phyloP scores from a whole-genome alignment of 495 filamentous ascomycete genomes.

The Penicillium egyptiacum region DNA sequence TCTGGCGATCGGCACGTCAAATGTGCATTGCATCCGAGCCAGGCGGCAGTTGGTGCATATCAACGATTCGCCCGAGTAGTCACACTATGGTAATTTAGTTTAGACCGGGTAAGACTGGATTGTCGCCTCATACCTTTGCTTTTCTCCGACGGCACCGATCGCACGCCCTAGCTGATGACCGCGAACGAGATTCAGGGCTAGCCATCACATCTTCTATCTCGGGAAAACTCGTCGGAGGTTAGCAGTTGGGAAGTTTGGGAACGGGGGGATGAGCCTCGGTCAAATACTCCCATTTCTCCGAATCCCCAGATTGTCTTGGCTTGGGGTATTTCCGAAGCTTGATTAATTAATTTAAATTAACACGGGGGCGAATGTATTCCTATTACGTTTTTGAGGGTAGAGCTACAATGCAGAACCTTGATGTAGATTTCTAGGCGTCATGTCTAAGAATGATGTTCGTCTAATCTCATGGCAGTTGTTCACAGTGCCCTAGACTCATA shows the following conservation, averaged over 20 bases:
- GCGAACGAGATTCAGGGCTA: slow-evolving; percentile 8
- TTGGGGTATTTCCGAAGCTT: slow-evolving; percentile 61
- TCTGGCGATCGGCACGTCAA: slow-evolving; percentile 22
- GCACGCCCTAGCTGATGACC: slow-evolving; percentile 18
- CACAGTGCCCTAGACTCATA: slow-evolving; percentile 2
- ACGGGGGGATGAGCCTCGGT: slow-evolving; percentile 12
- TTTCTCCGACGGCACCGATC: slow-evolving; percentile 29
- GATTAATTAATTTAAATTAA: slow-evolving; percentile 54
- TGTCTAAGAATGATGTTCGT: too few relatives aligned
- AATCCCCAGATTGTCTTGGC: slow-evolving; percentile 23
- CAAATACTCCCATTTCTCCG: slow-evolving; percentile 17
- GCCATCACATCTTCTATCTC: slow-evolving; percentile 9
- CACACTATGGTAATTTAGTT: slow-evolving; percentile 12
- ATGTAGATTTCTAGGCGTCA: too few relatives aligned
- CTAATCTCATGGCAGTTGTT: background rate
- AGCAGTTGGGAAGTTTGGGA: background rate
- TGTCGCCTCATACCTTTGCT: slow-evolving; percentile 20
- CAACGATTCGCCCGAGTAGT: slow-evolving; percentile 14
- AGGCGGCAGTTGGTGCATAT: slow-evolving; percentile 20
- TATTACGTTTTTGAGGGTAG: too few relatives aligned
- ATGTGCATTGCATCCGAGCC: slow-evolving; percentile 18
- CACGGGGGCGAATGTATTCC: too few relatives aligned
- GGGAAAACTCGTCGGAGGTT: slow-evolving; percentile 5
- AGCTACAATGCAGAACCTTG: too few relatives aligned
- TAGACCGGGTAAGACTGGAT: background rate